These are phyloP conservation scores for Exidia glandulosa DNA, from an alignment of 768 basidiomycete species.

Conservation along the genomic window DNA sequence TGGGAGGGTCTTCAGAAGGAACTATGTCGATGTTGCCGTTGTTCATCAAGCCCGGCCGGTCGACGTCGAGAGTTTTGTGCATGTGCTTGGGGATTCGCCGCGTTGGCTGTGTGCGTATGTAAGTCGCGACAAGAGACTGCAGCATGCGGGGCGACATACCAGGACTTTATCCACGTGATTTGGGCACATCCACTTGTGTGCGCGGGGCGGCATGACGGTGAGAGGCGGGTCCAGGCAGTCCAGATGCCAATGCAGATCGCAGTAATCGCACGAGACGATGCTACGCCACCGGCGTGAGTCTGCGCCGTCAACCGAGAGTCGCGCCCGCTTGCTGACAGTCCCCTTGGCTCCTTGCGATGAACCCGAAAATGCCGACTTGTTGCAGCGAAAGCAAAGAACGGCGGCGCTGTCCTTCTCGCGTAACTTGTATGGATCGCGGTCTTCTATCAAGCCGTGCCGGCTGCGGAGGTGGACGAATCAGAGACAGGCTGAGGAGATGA, in stretches of 20 bases:
- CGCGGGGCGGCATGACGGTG: slow-evolving; percentile 69
- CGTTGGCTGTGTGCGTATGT: slow-evolving; percentile 46
- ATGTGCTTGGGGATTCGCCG: slow-evolving; percentile 68
- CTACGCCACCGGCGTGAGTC: slow-evolving; percentile 36
- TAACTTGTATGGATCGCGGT: slow-evolving; percentile 78
- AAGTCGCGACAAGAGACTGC: slow-evolving; percentile 1
- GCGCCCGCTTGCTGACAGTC: background rate
- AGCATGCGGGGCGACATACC: slow-evolving; percentile 41
- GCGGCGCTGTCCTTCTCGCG: slow-evolving; percentile 75
- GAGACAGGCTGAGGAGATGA: background rate
- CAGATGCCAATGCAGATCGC: slow-evolving; percentile 89
- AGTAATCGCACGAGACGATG: slow-evolving; percentile 93
- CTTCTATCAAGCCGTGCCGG: slow-evolving; percentile 82
- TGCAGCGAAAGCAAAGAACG: slow-evolving; percentile 87
- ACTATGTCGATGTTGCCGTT: slow-evolving; percentile 89
- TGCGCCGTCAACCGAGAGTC: background rate
- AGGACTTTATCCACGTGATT: slow-evolving; percentile 84
- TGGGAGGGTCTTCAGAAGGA: slow-evolving; percentile 45
- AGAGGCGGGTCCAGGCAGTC: slow-evolving; percentile 93
- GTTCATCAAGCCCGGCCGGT: slow-evolving; percentile 63
- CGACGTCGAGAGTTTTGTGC: slow-evolving; percentile 59
- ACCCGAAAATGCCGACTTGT: slow-evolving; percentile 52
- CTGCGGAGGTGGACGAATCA: slow-evolving; percentile 25
- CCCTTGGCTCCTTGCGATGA: slow-evolving; percentile 24
- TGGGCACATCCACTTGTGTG: slow-evolving; percentile 98